These are phyloP conservation scores for Tylopilus balloui DNA, from an alignment of 768 basidiomycete species.

Conservation along the genomic window DNA sequence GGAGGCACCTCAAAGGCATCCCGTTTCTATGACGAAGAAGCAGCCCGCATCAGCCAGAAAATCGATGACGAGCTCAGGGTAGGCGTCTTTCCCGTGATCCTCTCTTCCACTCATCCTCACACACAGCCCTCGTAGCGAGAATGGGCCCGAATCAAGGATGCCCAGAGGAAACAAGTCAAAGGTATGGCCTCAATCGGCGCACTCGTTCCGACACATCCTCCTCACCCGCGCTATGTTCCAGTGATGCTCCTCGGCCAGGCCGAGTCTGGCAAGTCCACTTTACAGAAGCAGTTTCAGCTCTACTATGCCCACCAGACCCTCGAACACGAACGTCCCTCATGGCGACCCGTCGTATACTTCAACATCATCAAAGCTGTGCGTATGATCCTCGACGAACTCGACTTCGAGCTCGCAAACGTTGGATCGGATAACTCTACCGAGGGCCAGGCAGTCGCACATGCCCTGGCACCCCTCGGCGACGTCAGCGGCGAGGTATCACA, in stretches of 20 bases:
- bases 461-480: constrained; percentile 30
- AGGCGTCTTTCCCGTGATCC: constrained; percentile 5
- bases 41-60: constrained; percentile 42
- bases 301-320: constrained; percentile 70
- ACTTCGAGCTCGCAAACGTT: constrained; percentile 46
- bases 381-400: constrained; percentile 68
- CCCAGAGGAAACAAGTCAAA: constrained; percentile 48
- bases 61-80: constrained; percentile 60
- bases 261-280: constrained; percentile 78
- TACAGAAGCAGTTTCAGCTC: constrained; percentile 82
- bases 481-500: constrained; percentile 45
- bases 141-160: constrained; percentile 41
- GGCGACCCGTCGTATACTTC: constrained; percentile 79
- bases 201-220: background rate
- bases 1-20: constrained; percentile 31
- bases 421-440: constrained; percentile 26
- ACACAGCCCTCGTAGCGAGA: constrained; percentile 41
- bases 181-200: constrained; percentile 33
- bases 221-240: constrained; percentile 23
- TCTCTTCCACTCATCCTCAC: constrained; percentile 1
- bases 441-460: constrained; percentile 30
- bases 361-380: constrained; percentile 79
- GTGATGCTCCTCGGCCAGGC: constrained; percentile 78
- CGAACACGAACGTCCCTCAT: constrained; percentile 66
- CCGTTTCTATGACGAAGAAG: constrained; percentile 39